These are phyloP conservation scores for Mycena haematopus DNA, from an alignment of 768 basidiomycete species.

Conservation along the genomic window DNA sequence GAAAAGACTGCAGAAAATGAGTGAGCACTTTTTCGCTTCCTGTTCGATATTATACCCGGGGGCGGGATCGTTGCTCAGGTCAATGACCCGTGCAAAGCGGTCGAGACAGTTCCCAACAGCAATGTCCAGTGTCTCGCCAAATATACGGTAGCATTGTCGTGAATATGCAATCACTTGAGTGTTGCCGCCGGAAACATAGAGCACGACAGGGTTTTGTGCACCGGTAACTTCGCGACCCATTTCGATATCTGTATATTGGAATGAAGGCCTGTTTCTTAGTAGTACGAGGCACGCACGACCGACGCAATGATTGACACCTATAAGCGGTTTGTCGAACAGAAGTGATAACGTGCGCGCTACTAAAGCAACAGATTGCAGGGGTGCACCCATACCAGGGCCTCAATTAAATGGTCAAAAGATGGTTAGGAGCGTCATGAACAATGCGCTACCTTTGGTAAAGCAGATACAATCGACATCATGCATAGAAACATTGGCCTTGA, in stretches of 20 bases:
- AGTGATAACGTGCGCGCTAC: conserved; percentile 92
- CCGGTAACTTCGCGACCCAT: conserved; percentile 97
- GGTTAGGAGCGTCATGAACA: background rate
- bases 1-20: background rate
- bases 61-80: conserved; percentile 92
- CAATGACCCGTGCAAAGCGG: conserved; percentile 94
- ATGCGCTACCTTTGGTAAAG: conserved; percentile 81
- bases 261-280: background rate
- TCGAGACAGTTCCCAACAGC: conserved; percentile 99
- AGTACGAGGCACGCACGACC: conserved; percentile 71
- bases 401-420: conserved; percentile 4
- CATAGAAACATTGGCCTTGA: conserved; percentile 70
- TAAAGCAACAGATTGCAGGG: conserved; percentile 91
- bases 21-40: conserved; percentile 83
- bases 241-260: conserved; percentile 81
- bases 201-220: conserved; percentile 93
- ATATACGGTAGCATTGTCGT: conserved; percentile 95
- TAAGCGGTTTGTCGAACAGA: conserved; percentile 87
- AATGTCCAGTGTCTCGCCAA: conserved; percentile 98
- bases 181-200: conserved; percentile 98
- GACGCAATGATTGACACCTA: conserved; percentile 99
- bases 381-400: conserved; percentile 99
- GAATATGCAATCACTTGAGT: conserved; percentile 99
- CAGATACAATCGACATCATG: conserved; percentile 93
- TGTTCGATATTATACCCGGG: conserved; percentile 99